phyloP scores from a whole-genome alignment of 2,329 filamentous ascomycete genomes.

The Alternaria tenuissima region DNA sequence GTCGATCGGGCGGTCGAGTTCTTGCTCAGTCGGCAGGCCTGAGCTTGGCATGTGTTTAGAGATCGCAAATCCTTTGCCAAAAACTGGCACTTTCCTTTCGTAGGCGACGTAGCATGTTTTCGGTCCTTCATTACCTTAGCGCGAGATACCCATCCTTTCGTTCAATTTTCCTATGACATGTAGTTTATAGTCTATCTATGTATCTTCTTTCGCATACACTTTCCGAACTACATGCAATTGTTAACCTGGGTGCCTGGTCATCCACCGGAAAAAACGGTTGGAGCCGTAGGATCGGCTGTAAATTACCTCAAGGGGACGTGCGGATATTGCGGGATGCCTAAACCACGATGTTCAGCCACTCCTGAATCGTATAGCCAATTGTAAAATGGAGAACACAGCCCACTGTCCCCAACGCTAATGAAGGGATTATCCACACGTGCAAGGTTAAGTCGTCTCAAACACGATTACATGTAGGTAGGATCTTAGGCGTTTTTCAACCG shows the following conservation, averaged over 20 bases:
- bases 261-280: background rate
- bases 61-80: background rate
- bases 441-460: background rate
- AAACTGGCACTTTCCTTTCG: background rate
- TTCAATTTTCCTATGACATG: background rate
- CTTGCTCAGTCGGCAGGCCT: slow-evolving; percentile 48
- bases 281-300: background rate
- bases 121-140: background rate
- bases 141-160: slow-evolving; percentile 8
- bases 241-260: background rate
- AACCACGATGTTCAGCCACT: background rate
- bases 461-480: background rate
- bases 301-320: background rate
- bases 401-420: background rate
- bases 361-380: background rate
- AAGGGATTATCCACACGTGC: background rate
- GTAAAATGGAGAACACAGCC: background rate
- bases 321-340: background rate
- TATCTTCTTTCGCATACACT: background rate
- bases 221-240: background rate
- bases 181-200: background rate
- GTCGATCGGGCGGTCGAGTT: slow-evolving; percentile 66
- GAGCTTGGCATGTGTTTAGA: background rate
- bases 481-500: background rate
- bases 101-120: background rate